phyloP scores from a whole-genome alignment of 2,329 filamentous ascomycete genomes.

The Magnaporthales sp. region DNA sequence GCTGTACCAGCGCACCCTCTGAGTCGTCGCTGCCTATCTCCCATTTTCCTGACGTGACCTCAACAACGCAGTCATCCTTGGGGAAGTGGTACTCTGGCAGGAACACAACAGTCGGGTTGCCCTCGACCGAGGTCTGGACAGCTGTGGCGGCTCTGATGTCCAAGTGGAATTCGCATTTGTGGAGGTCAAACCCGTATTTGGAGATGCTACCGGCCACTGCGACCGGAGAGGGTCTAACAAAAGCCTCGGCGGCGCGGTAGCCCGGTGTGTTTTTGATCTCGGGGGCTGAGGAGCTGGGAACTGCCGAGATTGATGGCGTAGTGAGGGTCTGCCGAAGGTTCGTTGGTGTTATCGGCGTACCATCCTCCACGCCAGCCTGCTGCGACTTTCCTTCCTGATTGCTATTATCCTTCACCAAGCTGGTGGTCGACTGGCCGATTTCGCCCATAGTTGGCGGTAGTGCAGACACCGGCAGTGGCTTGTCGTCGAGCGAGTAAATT shows the following conservation, averaged over 20 bases:
- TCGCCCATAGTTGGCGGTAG: conserved; percentile 31
- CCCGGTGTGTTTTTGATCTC: conserved; percentile 59
- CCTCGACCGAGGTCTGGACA: background rate
- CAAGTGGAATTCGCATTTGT: conserved; percentile 68
- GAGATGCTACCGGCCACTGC: conserved; percentile 62
- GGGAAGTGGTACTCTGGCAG: conserved; percentile 92
- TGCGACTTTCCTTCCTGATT: background rate
- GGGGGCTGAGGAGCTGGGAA: conserved; percentile 32
- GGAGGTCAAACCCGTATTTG: conserved; percentile 74
- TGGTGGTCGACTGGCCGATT: conserved; percentile 36
- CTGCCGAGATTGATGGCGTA: conserved; percentile 52
- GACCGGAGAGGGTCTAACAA: conserved; percentile 76
- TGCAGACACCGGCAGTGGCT: conserved; percentile 43
- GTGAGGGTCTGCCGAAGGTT: conserved; percentile 70
- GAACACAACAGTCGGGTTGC: conserved; percentile 66
- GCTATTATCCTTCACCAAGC: conserved; percentile 23
- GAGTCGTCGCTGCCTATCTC: conserved; percentile 67
- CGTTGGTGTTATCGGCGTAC: conserved; percentile 56
- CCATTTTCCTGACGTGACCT: conserved; percentile 84
- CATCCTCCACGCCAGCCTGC: conserved; percentile 37
- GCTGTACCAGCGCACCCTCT: conserved; percentile 62
- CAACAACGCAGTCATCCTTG: conserved; percentile 58
- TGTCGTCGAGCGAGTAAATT: conserved; percentile 80
- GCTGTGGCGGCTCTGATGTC: conserved; percentile 55
- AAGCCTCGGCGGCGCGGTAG: conserved; percentile 86